phyloP scores from a whole-genome alignment of 2,329 filamentous ascomycete species.

The Alternaria gaisen region DNA sequence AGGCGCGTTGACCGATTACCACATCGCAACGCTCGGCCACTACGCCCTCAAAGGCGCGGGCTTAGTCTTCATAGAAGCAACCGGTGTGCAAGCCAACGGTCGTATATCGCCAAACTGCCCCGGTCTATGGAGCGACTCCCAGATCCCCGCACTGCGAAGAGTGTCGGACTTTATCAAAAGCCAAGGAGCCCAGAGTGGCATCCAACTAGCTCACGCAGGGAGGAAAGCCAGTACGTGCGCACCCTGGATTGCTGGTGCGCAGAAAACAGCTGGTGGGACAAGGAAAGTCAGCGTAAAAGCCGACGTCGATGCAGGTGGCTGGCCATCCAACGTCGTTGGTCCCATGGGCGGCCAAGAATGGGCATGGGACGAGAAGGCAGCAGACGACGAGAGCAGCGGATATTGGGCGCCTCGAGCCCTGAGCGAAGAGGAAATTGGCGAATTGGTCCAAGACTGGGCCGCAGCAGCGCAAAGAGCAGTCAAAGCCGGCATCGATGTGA shows the following conservation, averaged over 20 bases:
- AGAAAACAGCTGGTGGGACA: conserved; percentile 28
- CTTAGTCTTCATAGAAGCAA: conserved; percentile 50
- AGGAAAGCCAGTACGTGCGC: conserved; percentile 47
- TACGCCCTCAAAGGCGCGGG: conserved; percentile 51
- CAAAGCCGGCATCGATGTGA: conserved; percentile 48
- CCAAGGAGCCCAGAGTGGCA: conserved; percentile 42
- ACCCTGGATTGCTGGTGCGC: conserved; percentile 37
- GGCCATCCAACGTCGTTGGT: conserved; percentile 48
- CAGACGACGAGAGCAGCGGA: conserved; percentile 40
- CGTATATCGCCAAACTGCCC: conserved; percentile 50
- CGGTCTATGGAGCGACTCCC: conserved; percentile 49
- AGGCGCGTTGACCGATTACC: conserved; percentile 50
- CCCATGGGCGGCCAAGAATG: conserved; percentile 51
- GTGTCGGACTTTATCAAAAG: conserved; percentile 49
- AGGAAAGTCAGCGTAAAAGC: conserved; percentile 42
- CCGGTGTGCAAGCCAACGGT: conserved; percentile 48
- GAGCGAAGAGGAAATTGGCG: conserved; percentile 51
- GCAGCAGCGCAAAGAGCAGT: conserved; percentile 49
- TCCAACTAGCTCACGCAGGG: conserved; percentile 50
- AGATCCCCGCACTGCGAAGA: conserved; percentile 45
- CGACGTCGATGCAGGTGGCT: conserved; percentile 41
- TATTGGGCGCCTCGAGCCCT: conserved; percentile 52
- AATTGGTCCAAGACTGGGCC: conserved; percentile 52
- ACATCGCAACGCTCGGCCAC: conserved; percentile 50
- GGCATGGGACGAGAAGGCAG: conserved; percentile 50